Base-by-base conservation (phyloP, 257 asterid genomes). In the Orobanche coerulescens region DNA sequence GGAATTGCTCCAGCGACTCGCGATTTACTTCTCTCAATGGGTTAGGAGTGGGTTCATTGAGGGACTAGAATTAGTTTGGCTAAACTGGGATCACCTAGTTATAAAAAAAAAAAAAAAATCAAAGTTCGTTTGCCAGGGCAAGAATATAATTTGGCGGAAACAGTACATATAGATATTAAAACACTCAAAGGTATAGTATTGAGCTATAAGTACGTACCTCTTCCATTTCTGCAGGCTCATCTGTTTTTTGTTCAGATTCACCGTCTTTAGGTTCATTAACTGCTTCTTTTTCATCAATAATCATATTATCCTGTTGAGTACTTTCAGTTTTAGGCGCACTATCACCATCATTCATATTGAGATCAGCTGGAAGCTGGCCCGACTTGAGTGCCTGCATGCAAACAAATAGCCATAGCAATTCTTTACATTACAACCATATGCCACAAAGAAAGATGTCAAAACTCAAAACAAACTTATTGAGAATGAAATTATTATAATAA, bases 351-450 rank as follows among this genome's bases (percentile, higher is more conserved):
- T 43, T 77, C 65, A 81, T 69, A 73, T 58, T 77, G 40, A 93
- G 42, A 75, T 86, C 99, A 52, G 92, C 86, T 44, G 99, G 99
- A 76, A 93, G 88, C 73, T 81, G 99, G 73, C 99, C 99, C 23
- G 95, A 81, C 70, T 82, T 89, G 48, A 93, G 82, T 55, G 96
- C 99, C 99, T 93, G 76, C 71, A 77, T 62, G 60, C 39, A 43
- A 64, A 46, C 5, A 47, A 43, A 30, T 39, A 7, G 25, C 37
- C 51, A 39, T 37, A 57, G 44, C 6, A 67, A 70, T 49, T n/a
- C 20, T 23, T 2, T 22, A 49, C 22, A 16, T 23, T 49, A 48
- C 28, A 48, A 46, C 6, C 0, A 14, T 42, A 15, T 8, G 0
- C 28, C n/a, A 48, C 5, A 48, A 8, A 4, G 1, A 12, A 12